These are phyloP conservation scores for Syzygium aromaticum DNA, from an alignment of 345 rosid species.

Conservation along the genomic window DNA sequence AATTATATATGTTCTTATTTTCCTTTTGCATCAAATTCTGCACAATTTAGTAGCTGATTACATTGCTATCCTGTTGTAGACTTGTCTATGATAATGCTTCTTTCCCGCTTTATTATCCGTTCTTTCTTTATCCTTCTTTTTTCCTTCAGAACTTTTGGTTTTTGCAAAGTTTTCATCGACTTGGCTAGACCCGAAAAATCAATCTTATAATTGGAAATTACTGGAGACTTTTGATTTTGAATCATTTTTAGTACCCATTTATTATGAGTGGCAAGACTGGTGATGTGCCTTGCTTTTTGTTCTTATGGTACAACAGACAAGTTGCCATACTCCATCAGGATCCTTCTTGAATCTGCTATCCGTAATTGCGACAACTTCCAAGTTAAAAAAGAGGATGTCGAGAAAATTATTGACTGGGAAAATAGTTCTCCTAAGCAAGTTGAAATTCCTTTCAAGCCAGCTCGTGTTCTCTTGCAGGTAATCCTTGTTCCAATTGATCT, in stretches of 20 bases:
- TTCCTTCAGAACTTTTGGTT: not conserved
- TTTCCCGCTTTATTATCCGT: not conserved
- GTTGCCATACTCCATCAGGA: conserved; percentile 87
- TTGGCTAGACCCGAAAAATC: not conserved
- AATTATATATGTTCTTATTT: not conserved
- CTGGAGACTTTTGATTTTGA: not conserved
- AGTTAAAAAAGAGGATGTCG: conserved; percentile 86
- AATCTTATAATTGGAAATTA: not conserved
- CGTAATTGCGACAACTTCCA: conserved; percentile 97
- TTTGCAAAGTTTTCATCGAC: not conserved
- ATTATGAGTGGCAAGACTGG: not conserved
- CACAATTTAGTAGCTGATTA: not conserved
- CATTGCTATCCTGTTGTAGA: not conserved
- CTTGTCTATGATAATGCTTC: not conserved
- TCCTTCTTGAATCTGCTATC: conserved; percentile 91
- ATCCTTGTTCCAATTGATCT: not conserved
- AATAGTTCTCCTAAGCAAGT: conserved; percentile 83
- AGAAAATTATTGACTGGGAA: conserved; percentile 96
- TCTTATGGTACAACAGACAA: conserved; percentile 40
- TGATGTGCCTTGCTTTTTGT: not conserved
- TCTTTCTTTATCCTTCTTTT: not conserved
- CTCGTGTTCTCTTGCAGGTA: conserved; percentile 96
- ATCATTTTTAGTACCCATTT: not conserved
- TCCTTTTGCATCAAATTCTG: not conserved
- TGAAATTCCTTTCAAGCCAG: conserved; percentile 98